Evolutionary conservation across 2,329 filamentous ascomycete species (phyloP).

Genomic region (Curvularia spicifera): DNA sequence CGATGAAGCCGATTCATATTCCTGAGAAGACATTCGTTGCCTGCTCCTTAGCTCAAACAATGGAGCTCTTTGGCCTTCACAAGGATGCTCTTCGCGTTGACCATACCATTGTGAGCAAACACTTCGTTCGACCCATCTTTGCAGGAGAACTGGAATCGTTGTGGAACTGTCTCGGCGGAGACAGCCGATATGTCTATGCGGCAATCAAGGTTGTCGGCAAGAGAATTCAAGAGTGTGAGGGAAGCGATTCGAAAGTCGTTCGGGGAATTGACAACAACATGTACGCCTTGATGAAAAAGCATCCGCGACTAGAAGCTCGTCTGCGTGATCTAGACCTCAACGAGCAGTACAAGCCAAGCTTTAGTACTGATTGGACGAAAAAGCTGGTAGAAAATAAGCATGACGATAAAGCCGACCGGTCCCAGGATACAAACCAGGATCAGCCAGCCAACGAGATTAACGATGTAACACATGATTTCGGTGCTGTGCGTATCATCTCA

Average conservation of each 20-base stretch:
- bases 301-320: conserved; percentile 15
- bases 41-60: conserved; percentile 28
- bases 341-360: conserved; percentile 15
- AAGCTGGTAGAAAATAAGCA: neutral
- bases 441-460: neutral
- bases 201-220: conserved; percentile 22
- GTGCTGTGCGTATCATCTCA: neutral
- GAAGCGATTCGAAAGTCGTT: neutral
- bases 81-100: conserved; percentile 31
- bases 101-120: conserved; percentile 15
- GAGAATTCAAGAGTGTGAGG: conserved; percentile 7
- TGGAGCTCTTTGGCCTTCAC: conserved; percentile 27
- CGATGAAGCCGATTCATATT: conserved; percentile 23
- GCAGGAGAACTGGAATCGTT: conserved; percentile 25
- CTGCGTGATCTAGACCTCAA: conserved; percentile 19
- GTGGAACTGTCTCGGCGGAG: conserved; percentile 29
- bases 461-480: neutral
- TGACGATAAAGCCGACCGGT: neutral
- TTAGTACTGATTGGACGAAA: conserved; percentile 17
- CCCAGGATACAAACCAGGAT: neutral
- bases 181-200: conserved; percentile 28
- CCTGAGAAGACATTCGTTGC: conserved; percentile 30
- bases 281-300: conserved; percentile 12
- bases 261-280: conserved; percentile 8
- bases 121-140: conserved; percentile 25